A percentile compares a stretch with the other conserved stretches of the same genome.
Conservation (phyloP, 805 yeast species). For the Sungouiella thailandica region DNA sequence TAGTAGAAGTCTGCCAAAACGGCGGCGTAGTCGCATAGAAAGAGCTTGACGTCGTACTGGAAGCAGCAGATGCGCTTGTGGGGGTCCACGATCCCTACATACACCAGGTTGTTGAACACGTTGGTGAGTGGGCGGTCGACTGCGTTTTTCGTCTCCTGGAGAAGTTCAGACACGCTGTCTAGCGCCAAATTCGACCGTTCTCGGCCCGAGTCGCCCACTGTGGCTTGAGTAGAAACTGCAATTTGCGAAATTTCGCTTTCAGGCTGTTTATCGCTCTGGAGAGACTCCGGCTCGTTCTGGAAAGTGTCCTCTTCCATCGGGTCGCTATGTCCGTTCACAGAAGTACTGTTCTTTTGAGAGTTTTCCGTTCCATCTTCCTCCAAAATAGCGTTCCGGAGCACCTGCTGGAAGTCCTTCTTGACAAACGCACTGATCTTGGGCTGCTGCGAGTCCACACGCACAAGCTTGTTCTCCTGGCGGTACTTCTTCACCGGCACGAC, state of each 20-base stretch:
- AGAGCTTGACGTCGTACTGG: conserved; percentile 76
- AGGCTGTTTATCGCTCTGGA: too few relatives aligned
- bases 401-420: conserved; percentile 3
- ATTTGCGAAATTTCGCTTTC: background rate
- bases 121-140: conserved; percentile 56
- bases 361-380: background rate
- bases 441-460: conserved; percentile 68
- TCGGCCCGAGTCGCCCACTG: conserved; percentile 9
- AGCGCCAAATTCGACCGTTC: conserved; percentile 43
- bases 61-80: conserved; percentile 68
- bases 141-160: conserved; percentile 42
- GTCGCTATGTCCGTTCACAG: background rate
- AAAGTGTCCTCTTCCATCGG: too few relatives aligned
- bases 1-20: conserved; percentile 67
- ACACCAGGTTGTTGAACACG: conserved; percentile 63
- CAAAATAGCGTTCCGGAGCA: background rate
- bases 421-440: conserved; percentile 24
- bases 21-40: conserved; percentile 75
- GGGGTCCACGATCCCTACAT: conserved; percentile 79
- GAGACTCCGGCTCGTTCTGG: too few relatives aligned
- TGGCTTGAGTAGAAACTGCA: background rate
- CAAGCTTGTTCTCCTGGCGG: conserved; percentile 61
- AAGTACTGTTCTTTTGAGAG: background rate
- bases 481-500: conserved; percentile 21
- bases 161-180: conserved; percentile 54